Evolutionary conservation across 2,329 filamentous ascomycete species (phyloP).

Genomic region (Kalmusia sp.): DNA sequence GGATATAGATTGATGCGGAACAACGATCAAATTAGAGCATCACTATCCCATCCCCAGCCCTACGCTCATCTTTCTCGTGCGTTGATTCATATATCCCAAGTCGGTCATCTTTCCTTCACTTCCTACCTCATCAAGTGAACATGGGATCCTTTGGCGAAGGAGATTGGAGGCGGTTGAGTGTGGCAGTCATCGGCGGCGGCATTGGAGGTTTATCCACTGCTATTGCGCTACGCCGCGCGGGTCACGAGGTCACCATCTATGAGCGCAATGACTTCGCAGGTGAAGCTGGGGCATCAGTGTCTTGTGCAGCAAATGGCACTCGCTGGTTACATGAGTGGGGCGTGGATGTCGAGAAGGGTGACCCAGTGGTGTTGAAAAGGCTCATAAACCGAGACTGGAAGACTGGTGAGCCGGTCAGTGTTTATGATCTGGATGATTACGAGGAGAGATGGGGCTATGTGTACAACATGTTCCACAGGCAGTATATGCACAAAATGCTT

Average conservation of each 20-base stretch:
- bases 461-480: conserved; percentile 73
- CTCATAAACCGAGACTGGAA: conserved; percentile 75
- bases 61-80: too few relatives aligned
- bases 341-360: conserved; percentile 68
- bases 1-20: too few relatives aligned
- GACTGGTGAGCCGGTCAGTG: conserved; percentile 70
- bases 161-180: conserved; percentile 30
- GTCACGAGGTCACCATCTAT: conserved; percentile 68
- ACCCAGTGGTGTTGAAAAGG: conserved; percentile 69
- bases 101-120: conserved; percentile 30
- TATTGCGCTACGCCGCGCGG: conserved; percentile 60
- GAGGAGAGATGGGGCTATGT: conserved; percentile 68
- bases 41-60: too few relatives aligned
- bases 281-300: conserved; percentile 63
- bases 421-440: conserved; percentile 70
- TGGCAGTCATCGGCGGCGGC: conserved; percentile 59
- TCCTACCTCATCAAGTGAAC: neutral
- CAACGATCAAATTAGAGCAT: too few relatives aligned
- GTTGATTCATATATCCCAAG: too few relatives aligned
- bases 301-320: conserved; percentile 72
- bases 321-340: conserved; percentile 74
- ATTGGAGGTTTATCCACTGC: conserved; percentile 61
- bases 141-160: conserved; percentile 12
- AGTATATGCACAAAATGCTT: conserved; percentile 73
- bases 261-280: conserved; percentile 71